phyloP scores from a whole-genome alignment of 805 yeast genomes.

The Barnettozyma wickerhamii region DNA sequence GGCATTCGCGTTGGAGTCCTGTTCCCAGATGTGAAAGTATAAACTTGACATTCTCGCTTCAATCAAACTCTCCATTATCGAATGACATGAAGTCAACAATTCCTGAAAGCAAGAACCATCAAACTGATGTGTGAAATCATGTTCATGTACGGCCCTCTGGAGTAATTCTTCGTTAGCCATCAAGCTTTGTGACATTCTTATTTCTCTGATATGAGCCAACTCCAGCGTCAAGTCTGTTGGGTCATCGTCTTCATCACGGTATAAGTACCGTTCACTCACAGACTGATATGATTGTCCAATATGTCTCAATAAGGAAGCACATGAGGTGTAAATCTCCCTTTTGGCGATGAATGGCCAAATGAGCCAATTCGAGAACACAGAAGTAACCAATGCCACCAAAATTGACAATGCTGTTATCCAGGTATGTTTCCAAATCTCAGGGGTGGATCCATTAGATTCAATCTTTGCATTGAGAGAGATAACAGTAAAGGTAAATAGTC shows the following conservation, averaged over 20 bases:
- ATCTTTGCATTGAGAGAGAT: slow-evolving; percentile 30
- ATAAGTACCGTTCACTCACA: slow-evolving; percentile 43
- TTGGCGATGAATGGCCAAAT: slow-evolving; percentile 47
- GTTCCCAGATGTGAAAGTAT: slow-evolving; percentile 42
- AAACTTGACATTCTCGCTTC: slow-evolving; percentile 47
- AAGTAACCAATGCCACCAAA: slow-evolving; percentile 33
- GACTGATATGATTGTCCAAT: slow-evolving; percentile 43
- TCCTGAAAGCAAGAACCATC: slow-evolving; percentile 30
- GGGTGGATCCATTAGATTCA: slow-evolving; percentile 16
- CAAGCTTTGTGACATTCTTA: slow-evolving; percentile 41
- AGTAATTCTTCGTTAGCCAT: slow-evolving; percentile 36
- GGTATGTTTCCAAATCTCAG: slow-evolving; percentile 31
- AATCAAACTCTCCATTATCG: slow-evolving; percentile 37
- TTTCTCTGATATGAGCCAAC: slow-evolving; percentile 43
- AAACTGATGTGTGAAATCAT: slow-evolving; percentile 32
- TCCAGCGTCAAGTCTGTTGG: slow-evolving; percentile 42
- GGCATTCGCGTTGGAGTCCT: slow-evolving; percentile 33
- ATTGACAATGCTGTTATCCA: slow-evolving; percentile 39
- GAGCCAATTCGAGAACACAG: slow-evolving; percentile 39
- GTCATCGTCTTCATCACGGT: slow-evolving; percentile 42
- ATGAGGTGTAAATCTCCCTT: slow-evolving; percentile 35
- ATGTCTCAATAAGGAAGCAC: slow-evolving; percentile 36
- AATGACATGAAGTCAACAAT: slow-evolving; percentile 35
- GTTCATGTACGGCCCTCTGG: slow-evolving; percentile 33
- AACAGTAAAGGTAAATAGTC: slow-evolving; percentile 36